These are phyloP conservation scores for Aureobasidium sp. DNA, from an alignment of 2,329 filamentous ascomycete species.

Conservation along the genomic window DNA sequence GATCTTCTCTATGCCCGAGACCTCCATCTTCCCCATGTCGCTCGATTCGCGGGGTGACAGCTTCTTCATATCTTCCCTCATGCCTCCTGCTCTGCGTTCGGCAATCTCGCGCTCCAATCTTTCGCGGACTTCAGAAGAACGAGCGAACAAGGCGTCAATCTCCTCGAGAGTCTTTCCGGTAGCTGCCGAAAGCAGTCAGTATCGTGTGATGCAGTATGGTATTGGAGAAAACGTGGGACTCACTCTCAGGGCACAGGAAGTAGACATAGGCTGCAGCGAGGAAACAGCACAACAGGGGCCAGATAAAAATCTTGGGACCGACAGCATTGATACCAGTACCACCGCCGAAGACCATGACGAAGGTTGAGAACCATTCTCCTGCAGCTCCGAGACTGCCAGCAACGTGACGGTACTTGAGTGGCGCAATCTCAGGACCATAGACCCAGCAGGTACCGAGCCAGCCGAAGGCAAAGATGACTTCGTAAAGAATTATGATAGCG, in stretches of 20 bases:
- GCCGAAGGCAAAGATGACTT: slow-evolving; percentile 33
- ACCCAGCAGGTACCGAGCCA: slow-evolving; percentile 40
- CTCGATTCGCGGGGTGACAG: not conserved
- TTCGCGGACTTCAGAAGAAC: slow-evolving; percentile 17
- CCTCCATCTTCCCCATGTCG: not conserved
- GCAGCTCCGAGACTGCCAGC: slow-evolving; percentile 39
- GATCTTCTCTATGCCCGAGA: not conserved
- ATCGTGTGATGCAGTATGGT: not conserved
- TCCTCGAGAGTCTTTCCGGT: slow-evolving; percentile 27
- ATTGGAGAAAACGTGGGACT: not conserved
- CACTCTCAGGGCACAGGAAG: slow-evolving; percentile 31
- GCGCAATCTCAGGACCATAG: slow-evolving; percentile 43
- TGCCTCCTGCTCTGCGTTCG: not conserved
- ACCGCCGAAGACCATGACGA: slow-evolving; percentile 40
- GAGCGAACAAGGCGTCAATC: slow-evolving; percentile 27
- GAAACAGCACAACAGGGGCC: slow-evolving; percentile 38
- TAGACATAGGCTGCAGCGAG: slow-evolving; percentile 31
- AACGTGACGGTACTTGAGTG: slow-evolving; percentile 40
- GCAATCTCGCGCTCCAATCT: not conserved
- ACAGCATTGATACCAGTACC: slow-evolving; percentile 38
- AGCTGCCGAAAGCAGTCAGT: not conserved
- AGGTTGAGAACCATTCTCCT: slow-evolving; percentile 43
- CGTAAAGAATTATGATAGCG: slow-evolving; percentile 33
- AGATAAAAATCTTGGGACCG: slow-evolving; percentile 44
- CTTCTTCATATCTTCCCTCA: not conserved